A percentile compares a stretch with the other conserved stretches of the same genome.
Evolutionary conservation across 2,329 filamentous ascomycete species (phyloP).

Genomic region (Colletotrichum sp.): DNA sequence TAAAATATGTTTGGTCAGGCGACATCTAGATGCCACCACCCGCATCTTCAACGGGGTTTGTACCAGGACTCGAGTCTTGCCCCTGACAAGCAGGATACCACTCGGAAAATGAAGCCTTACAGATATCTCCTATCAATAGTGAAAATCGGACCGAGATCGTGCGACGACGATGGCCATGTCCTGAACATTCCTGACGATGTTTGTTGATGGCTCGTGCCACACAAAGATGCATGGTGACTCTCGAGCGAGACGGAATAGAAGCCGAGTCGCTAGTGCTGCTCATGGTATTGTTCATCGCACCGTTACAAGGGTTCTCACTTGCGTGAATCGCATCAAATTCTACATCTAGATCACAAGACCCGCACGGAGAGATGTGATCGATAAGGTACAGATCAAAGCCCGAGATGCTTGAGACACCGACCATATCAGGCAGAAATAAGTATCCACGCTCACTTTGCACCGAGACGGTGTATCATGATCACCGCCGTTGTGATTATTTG

Average conservation of each 20-base stretch:
- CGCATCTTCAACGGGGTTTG: not conserved
- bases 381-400: not conserved
- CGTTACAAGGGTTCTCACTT: not conserved
- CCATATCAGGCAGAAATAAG: not conserved
- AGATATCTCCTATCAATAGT: not conserved
- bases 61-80: not conserved
- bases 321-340: not conserved
- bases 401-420: not conserved
- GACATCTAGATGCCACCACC: not conserved
- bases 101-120: rapidly evolving
- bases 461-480: not conserved
- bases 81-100: not conserved
- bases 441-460: not conserved
- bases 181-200: not conserved
- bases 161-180: not conserved
- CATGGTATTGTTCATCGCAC: not conserved
- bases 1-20: not conserved
- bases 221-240: not conserved
- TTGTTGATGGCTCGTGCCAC: not conserved
- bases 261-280: not conserved
- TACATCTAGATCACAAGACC: not conserved
- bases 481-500: not conserved
- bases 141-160: not conserved
- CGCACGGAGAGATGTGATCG: not conserved
- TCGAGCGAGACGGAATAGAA: not conserved